Percentiles rank a stretch among this genome's conserved stretches.
Conservation (phyloP, 176 grass and related monocot genomes). For the Zea mays region Zm-B73-REFERENCE-NAM-5.0 NC_050099.1:235355501-235356000, state of each 20-base stretch:
- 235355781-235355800: constrained; percentile 32
- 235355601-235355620: constrained; percentile 25
- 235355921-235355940: constrained; percentile 81
- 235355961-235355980: constrained; percentile 85
- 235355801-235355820: constrained; percentile 29
- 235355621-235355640: neutral
- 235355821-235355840: constrained; percentile 87
- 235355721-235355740: constrained; percentile 10
- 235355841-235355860: constrained; percentile 69
- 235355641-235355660: constrained; percentile 17
- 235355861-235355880: constrained; percentile 74
- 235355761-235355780: neutral
- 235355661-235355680: constrained; percentile 5
- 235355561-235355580: constrained; percentile 21
- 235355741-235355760: constrained; percentile 31
- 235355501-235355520: constrained; percentile 4
- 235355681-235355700: constrained; percentile 2
- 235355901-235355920: constrained; percentile 92
- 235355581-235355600: constrained; percentile 11
- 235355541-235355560: neutral
- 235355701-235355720: constrained; percentile 21
- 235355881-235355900: constrained; percentile 85
- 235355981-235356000: constrained; percentile 80
- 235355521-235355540: constrained; percentile 26
- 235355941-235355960: constrained; percentile 72